Evolutionary conservation across 495 filamentous ascomycete genomes (phyloP).

Genomic region (Pyronema omphalodes): DNA sequence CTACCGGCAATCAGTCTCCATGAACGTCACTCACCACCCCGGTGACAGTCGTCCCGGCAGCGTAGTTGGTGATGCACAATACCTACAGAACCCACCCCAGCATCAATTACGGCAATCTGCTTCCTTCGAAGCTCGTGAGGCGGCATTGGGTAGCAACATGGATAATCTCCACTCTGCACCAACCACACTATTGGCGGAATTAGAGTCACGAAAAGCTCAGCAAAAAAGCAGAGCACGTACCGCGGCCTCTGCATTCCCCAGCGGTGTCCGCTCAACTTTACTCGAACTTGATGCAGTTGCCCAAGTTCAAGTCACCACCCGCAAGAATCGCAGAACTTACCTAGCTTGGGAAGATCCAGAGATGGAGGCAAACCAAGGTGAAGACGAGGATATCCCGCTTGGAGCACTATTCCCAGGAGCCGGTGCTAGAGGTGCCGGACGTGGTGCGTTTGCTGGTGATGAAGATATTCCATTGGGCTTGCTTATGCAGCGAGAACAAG

Average conservation of each 20-base stretch:
- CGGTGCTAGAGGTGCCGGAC: constrained; percentile 21
- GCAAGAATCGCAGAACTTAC: constrained; percentile 54
- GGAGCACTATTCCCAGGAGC: constrained; percentile 53
- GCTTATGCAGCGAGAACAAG: constrained; percentile 65
- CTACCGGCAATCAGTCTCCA: constrained; percentile 19
- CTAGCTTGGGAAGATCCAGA: constrained; percentile 76
- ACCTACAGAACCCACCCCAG: constrained; percentile 5
- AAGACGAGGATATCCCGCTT: constrained; percentile 69
- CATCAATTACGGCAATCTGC: constrained; percentile 4
- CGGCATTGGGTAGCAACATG: neutral
- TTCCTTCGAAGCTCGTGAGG: neutral
- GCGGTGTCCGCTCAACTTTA: constrained; percentile 73
- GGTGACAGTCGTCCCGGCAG: constrained; percentile 6
- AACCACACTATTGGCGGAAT: constrained; percentile 78
- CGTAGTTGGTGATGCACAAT: neutral
- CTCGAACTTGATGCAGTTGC: constrained; percentile 81
- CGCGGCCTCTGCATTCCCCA: constrained; percentile 43
- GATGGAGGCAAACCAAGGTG: constrained; percentile 32
- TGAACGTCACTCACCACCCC: constrained; percentile 19
- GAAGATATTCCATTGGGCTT: constrained; percentile 60
- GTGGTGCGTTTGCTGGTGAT: constrained; percentile 30
- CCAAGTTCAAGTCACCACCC: constrained; percentile 59
- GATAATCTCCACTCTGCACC: constrained; percentile 31
- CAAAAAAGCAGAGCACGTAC: constrained; percentile 58
- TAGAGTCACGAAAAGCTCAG: constrained; percentile 74